These are phyloP conservation scores for Juglanconis oblonga DNA, from an alignment of 2,329 filamentous ascomycete species.

Conservation along the genomic window DNA sequence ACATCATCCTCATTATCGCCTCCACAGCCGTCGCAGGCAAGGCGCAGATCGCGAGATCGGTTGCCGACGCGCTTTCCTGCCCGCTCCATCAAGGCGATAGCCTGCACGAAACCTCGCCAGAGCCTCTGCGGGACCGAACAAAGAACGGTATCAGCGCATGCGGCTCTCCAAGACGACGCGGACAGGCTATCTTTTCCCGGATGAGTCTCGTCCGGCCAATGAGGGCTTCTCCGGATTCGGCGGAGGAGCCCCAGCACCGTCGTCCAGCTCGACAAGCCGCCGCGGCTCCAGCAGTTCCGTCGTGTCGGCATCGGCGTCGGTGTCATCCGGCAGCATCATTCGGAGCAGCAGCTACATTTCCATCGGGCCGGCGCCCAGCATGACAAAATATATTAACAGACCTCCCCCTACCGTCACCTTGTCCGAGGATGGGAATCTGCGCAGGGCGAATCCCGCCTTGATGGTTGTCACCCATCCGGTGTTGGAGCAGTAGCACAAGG, in stretches of 20 bases:
- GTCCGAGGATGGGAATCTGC: slow-evolving; percentile 21
- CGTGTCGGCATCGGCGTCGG: slow-evolving; percentile 2
- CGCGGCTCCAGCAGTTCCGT: slow-evolving; percentile 24
- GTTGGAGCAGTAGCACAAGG: slow-evolving; percentile 28
- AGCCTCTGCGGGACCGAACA: slow-evolving; percentile 17
- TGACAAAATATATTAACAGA: neutral
- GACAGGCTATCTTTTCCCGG: slow-evolving; percentile 29
- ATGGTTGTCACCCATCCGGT: slow-evolving; percentile 30
- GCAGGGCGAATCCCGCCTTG: slow-evolving; percentile 25
- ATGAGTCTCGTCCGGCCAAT: slow-evolving; percentile 28
- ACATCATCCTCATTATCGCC: slow-evolving; percentile 27
- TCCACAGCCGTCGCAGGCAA: slow-evolving; percentile 27
- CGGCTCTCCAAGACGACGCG: slow-evolving; percentile 31
- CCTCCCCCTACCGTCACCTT: slow-evolving; percentile 12
- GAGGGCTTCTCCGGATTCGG: slow-evolving; percentile 30
- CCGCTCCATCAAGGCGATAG: slow-evolving; percentile 29
- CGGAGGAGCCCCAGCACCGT: slow-evolving; percentile 9
- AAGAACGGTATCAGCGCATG: slow-evolving; percentile 29
- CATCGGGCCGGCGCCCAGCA: neutral
- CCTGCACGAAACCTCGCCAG: slow-evolving; percentile 25
- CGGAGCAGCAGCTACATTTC: neutral
- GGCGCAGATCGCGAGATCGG: slow-evolving; percentile 26
- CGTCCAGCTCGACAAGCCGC: slow-evolving; percentile 25
- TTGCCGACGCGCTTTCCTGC: slow-evolving; percentile 25
- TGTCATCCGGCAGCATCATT: neutral